A percentile compares a stretch with the other conserved stretches of the same genome.
Evolutionary conservation across 2,329 filamentous ascomycete genomes (phyloP).

Genomic region (Trichophyton rubrum): DNA sequence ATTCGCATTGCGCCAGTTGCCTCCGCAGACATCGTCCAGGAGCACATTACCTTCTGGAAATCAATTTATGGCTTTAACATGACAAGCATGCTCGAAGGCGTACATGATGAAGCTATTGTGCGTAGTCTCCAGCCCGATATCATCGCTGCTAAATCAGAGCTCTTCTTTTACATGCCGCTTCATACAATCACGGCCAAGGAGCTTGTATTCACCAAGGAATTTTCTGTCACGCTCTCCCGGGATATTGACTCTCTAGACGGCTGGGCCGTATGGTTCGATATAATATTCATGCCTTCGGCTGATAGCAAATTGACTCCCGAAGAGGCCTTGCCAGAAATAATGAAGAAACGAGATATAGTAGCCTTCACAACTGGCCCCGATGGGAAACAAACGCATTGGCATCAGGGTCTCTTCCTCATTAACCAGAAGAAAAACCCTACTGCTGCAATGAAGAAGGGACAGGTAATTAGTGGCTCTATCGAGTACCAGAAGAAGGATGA

Average conservation of each 20-base stretch:
- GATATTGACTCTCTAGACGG: constrained; percentile 65
- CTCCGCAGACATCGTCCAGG: constrained; percentile 63
- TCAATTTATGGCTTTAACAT: constrained; percentile 94
- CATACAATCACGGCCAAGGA: constrained; percentile 60
- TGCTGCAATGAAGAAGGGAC: constrained; percentile 39
- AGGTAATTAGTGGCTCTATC: constrained; percentile 53
- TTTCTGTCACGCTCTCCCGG: constrained; percentile 48
- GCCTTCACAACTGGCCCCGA: constrained; percentile 79
- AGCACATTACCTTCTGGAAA: constrained; percentile 75
- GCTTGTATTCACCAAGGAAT: constrained; percentile 60
- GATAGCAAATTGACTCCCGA: constrained; percentile 37
- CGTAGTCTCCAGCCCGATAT: constrained; percentile 52
- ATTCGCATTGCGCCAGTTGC: constrained; percentile 71
- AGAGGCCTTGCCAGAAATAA: constrained; percentile 47
- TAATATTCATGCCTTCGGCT: constrained; percentile 63
- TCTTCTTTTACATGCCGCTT: constrained; percentile 65
- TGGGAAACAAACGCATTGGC: constrained; percentile 76
- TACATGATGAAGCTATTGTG: constrained; percentile 70
- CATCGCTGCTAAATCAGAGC: constrained; percentile 40
- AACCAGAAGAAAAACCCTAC: constrained; percentile 43
- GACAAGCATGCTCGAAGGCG: constrained; percentile 72
- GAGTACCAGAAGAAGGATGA: constrained; percentile 57
- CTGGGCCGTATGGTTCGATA: constrained; percentile 88
- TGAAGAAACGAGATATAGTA: constrained; percentile 51
- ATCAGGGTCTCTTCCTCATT: constrained; percentile 64